phyloP scores from a whole-genome alignment of 331 rosid species.

The Quercus tomentella region DNA sequence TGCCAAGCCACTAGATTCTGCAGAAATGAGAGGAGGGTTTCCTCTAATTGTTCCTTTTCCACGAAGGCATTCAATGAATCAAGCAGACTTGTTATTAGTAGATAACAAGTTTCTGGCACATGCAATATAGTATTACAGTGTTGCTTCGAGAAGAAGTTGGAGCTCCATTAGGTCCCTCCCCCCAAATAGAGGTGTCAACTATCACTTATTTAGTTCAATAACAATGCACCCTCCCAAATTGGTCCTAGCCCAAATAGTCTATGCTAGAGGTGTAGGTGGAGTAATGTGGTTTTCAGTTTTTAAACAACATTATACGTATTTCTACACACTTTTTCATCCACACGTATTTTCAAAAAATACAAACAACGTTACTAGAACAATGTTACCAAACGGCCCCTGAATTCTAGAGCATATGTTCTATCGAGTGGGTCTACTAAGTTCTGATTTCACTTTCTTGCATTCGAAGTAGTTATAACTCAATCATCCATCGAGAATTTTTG shows the following conservation, averaged over 20 bases:
- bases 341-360: no score
- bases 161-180: neutral
- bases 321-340: no score
- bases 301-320: no score
- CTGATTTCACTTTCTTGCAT: neutral
- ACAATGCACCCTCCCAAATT: constrained; percentile 2
- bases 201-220: neutral
- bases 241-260: neutral
- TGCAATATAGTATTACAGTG: neutral
- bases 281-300: no score
- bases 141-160: neutral
- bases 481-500: neutral
- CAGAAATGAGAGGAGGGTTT: constrained; percentile 1
- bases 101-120: neutral
- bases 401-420: neutral
- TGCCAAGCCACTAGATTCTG: neutral
- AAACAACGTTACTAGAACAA: no score
- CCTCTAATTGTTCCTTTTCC: neutral
- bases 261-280: neutral
- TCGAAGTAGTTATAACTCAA: neutral
- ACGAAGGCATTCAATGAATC: neutral
- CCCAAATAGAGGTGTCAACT: constrained; percentile 2
- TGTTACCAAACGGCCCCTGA: no score
- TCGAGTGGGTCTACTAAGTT: neutral
- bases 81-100: neutral